Percentiles rank a stretch among this genome's conserved stretches.
These are phyloP conservation scores for Pythium brassicae DNA, from an alignment of 352 stramenopile genomes.

Conservation along the genomic window DNA sequence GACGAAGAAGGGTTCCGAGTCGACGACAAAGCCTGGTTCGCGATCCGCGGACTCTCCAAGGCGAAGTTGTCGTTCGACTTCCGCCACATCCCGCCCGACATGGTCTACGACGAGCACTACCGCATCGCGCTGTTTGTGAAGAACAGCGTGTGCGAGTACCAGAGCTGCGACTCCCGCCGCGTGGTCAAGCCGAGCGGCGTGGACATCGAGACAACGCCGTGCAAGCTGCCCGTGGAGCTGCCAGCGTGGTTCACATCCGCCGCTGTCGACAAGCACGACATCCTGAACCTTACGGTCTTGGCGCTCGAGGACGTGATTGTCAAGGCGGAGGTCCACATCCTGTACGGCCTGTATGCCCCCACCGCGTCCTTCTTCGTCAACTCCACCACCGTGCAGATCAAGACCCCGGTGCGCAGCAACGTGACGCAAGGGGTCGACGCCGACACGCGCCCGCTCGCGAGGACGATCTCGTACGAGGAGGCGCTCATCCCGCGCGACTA, in stretches of 20 bases:
- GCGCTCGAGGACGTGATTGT: constrained; percentile 95
- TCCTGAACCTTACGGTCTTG: constrained; percentile 93
- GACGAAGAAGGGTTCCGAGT: constrained; percentile 78
- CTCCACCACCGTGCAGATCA: constrained; percentile 83
- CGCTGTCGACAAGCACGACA: constrained; percentile 90
- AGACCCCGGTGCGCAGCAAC: constrained; percentile 65
- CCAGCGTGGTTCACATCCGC: constrained; percentile 89
- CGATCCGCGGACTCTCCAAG: constrained; percentile 87
- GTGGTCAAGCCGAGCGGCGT: constrained; percentile 45
- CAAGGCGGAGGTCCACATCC: constrained; percentile 94
- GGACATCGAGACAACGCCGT: constrained; percentile 89
- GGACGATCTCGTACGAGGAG: constrained; percentile 83
- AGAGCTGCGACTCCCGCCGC: constrained; percentile 68
- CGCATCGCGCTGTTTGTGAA: constrained; percentile 93
- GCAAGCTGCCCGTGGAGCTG: constrained; percentile 86
- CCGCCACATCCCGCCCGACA: constrained; percentile 82
- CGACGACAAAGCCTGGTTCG: constrained; percentile 91
- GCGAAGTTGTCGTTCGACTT: constrained; percentile 95
- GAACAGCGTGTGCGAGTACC: constrained; percentile 90
- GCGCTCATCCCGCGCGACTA: constrained; percentile 79
- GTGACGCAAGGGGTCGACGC: constrained; percentile 58
- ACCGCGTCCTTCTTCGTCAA: constrained; percentile 90
- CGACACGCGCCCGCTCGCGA: constrained; percentile 70
- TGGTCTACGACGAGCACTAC: constrained; percentile 96
- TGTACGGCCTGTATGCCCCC: constrained; percentile 90